Conservation (phyloP, 2,329 filamentous ascomycete genomes). For the Byssochlamys sp. region DNA sequence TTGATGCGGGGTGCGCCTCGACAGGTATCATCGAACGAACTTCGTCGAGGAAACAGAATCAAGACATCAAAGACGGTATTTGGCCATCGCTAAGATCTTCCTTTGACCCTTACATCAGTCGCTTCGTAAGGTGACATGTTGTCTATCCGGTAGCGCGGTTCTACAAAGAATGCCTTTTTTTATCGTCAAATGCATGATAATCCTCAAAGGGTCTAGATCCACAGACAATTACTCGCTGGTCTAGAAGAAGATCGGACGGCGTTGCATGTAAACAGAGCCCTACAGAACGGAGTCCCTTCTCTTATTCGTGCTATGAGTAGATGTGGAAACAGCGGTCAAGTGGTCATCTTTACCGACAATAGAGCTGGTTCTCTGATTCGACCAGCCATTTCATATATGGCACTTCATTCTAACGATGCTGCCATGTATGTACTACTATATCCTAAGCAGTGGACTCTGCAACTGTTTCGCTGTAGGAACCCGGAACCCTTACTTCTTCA, state of each 20-base stretch:
- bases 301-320: background rate
- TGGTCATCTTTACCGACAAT: background rate
- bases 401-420: background rate
- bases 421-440: background rate
- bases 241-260: background rate
- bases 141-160: background rate
- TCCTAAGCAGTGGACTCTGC: background rate
- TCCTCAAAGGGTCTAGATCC: background rate
- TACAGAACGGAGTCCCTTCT: background rate
- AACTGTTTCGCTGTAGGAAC: background rate
- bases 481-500: background rate
- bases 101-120: background rate
- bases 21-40: background rate
- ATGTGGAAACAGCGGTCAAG: background rate
- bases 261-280: background rate
- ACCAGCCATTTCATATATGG: background rate
- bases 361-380: background rate
- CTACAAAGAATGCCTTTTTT: background rate
- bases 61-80: background rate
- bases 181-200: background rate
- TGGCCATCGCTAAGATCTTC: background rate
- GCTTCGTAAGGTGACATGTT: background rate
- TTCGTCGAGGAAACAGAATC: background rate
- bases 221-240: background rate
- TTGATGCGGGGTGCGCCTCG: background rate